phyloP scores from a whole-genome alignment of 148 eudicot genomes.

The Linanthus parryae region DNA sequence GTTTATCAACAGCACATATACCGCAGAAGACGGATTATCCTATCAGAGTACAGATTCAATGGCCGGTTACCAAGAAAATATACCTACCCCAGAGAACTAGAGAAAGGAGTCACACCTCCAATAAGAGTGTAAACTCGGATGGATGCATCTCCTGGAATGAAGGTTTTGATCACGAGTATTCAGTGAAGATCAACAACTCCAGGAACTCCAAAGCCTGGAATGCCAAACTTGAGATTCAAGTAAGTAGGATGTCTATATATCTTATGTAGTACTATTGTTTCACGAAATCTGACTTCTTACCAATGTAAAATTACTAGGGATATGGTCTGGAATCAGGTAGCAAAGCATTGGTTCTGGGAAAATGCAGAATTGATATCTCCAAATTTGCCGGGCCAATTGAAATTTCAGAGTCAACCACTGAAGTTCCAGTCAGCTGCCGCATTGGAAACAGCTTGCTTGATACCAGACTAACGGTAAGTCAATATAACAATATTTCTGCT shows the following conservation, averaged over 20 bases:
- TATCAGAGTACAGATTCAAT: conserved; percentile 16
- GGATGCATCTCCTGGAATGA: conserved; percentile 20
- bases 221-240: conserved; percentile 15
- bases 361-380: conserved; percentile 7
- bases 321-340: conserved; percentile 6
- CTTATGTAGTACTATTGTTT: not conserved
- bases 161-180: conserved; percentile 17
- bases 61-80: conserved; percentile 4
- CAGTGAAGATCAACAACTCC: conserved; percentile 8
- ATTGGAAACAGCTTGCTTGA: conserved; percentile 10
- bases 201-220: conserved; percentile 8
- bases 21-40: conserved; percentile 4
- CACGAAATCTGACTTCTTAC: not conserved
- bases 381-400: conserved; percentile 9
- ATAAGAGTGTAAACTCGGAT: conserved; percentile 6
- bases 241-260: conserved; percentile 10
- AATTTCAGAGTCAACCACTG: conserved; percentile 1
- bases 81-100: conserved; percentile 3
- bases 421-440: conserved; percentile 13
- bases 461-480: conserved; percentile 13
- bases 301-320: conserved; percentile 11
- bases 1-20: conserved; percentile 1
- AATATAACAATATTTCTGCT: not conserved
- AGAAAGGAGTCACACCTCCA: conserved; percentile 12
- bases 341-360: conserved; percentile 10